Evolutionary conservation across 495 filamentous ascomycete species (phyloP).

Genomic region (Penicillium lividum): DNA sequence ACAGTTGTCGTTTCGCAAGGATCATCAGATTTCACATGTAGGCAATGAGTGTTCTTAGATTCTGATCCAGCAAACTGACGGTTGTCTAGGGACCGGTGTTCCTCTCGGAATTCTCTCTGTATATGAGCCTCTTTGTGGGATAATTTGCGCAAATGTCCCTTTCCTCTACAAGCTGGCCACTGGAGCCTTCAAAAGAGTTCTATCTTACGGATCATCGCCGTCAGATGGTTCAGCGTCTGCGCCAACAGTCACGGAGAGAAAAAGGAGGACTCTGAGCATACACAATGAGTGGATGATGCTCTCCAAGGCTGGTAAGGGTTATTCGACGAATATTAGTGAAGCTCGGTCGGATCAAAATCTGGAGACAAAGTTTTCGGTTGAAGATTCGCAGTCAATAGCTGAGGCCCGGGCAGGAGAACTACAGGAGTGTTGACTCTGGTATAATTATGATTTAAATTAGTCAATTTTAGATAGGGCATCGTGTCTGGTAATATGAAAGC

Average conservation of each 20-base stretch:
- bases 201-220: background rate
- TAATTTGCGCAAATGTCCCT: constrained; percentile 48
- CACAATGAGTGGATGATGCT: background rate
- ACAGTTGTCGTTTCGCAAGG: constrained; percentile 41
- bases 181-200: background rate
- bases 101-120: constrained; percentile 42
- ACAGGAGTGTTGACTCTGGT: background rate
- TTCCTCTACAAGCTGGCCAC: constrained; percentile 4
- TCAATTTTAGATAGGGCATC: too few species aligned
- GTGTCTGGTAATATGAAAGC: too few species aligned
- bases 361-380: background rate
- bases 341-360: background rate
- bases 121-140: constrained; percentile 46
- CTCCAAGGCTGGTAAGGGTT: background rate
- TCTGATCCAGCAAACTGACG: background rate
- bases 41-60: constrained; percentile 1
- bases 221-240: background rate
- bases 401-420: background rate
- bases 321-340: background rate
- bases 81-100: constrained; percentile 33
- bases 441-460: background rate
- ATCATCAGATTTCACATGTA: constrained; percentile 44
- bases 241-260: background rate
- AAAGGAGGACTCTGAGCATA: background rate
- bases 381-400: background rate